Base-by-base conservation (phyloP, 129 eudicot species). In the Scalesia atractyloides region DNA sequence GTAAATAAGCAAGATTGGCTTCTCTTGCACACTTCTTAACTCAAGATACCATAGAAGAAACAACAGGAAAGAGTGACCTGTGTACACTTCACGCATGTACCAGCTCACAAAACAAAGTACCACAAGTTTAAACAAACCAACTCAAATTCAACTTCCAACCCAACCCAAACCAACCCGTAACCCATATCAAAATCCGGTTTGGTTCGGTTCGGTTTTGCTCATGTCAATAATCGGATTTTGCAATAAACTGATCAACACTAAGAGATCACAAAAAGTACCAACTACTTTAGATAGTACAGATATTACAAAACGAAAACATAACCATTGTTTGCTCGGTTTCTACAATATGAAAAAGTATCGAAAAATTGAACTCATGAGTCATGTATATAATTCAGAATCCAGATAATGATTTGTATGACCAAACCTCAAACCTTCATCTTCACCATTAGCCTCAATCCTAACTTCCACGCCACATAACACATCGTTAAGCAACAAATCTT, bases 381-480 rank as follows among this genome's bases (percentile, higher is more conserved):
- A 94, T 61, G 96, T 86, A 65, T 94, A 94, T 79, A 94, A 52
- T 1, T 90, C 99, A 59, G 89, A 82, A 78, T 94, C 97, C 24
- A 79, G 41, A 34, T 71, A 80, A 76, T 79, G 81, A 82, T 82
- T 86, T 81, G 78, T 86, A 24, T 72, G 82, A 70, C 87, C 82
- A 73, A 83, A 80, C 80, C 77, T 85, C 37, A 49, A 66, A 73
- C 70, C 82, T 74, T 86, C 88, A 48, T 74, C 87, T 74, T 79
- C 91, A 75, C 54, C 70, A 33, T 77, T 67, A 47, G 60, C 75
- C 75, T 79, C 81, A 49, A 73, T 57, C 62, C 48, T 52, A 53
- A 68, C 69, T 33, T 90, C 83, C 77, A 84, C 16, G 20, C 83
- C 91, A 34, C 80, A 64, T 33, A 90, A 76, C 17, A 86, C 96